phyloP scores from a whole-genome alignment of 768 basidiomycete species.

The Auriscalpium orientale region DNA sequence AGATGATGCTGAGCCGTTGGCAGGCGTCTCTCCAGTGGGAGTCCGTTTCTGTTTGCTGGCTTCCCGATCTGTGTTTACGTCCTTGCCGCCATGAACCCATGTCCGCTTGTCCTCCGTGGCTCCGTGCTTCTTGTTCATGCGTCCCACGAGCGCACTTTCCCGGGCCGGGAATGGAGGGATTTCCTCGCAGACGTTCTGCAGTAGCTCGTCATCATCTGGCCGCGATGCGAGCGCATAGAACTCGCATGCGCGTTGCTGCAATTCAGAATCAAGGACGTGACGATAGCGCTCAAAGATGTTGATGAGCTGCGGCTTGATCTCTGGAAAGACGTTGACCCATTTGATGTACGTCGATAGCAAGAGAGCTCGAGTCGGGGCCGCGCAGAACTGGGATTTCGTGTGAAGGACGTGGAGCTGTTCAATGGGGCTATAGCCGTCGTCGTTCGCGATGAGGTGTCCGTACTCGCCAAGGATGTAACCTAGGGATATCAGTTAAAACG shows the following conservation, averaged over 20 bases:
- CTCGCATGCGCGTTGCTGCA: constrained; percentile 98
- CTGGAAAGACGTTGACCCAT: constrained; percentile 99
- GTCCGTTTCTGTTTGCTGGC: constrained; percentile 34
- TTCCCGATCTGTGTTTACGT: constrained; percentile 76
- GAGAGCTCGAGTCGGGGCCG: constrained; percentile 84
- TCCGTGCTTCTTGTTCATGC: constrained; percentile 82
- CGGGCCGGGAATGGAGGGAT: constrained; percentile 98
- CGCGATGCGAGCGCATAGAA: constrained; percentile 83
- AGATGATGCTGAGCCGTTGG: constrained; percentile 24
- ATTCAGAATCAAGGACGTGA: constrained; percentile 93
- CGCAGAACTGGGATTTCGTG: constrained; percentile 91
- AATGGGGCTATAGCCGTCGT: constrained; percentile 83
- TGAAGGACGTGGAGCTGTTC: constrained; percentile 93
- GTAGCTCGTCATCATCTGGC: constrained; percentile 83
- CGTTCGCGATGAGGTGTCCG: constrained; percentile 95
- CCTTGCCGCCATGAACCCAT: constrained; percentile 94
- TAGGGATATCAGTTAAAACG: constrained; percentile 21
- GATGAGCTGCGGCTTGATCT: constrained; percentile 90
- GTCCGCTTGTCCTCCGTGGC: constrained; percentile 94
- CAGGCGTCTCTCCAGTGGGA: constrained; percentile 8
- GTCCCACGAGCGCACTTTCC: constrained; percentile 80
- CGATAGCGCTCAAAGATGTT: constrained; percentile 96
- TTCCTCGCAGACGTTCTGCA: constrained; percentile 95
- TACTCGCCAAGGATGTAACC: constrained; percentile 98
- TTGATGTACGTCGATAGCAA: constrained; percentile 97